Percentiles rank a stretch among this genome's conserved stretches.
Evolutionary conservation across 139 green algal species (phyloP).

Genomic region (Eudorina sp.): DNA sequence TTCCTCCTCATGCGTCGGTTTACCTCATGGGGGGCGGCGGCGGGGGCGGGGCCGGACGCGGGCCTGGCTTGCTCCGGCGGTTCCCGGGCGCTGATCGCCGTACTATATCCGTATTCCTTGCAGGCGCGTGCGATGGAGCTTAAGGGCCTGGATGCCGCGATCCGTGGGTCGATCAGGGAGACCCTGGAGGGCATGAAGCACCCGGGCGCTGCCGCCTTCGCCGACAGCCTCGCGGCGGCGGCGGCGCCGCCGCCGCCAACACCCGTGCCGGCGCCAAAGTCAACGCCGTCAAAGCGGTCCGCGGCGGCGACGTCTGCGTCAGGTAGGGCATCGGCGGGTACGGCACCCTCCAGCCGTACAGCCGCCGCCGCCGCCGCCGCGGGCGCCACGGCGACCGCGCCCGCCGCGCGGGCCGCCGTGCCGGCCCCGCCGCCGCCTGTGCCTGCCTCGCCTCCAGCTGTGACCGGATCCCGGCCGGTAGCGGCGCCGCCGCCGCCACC

Average conservation of each 20-base stretch:
- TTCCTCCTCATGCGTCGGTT: too few species aligned
- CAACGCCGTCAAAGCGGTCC: too few species aligned
- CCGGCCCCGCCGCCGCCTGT: not conserved
- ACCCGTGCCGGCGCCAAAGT: not conserved
- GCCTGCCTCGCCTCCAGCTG: not conserved
- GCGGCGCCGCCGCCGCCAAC: not conserved
- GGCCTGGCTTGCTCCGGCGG: too few species aligned
- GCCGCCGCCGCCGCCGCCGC: not conserved
- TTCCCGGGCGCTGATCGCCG: too few species aligned
- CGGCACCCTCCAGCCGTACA: not conserved
- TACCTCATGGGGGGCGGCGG: too few species aligned
- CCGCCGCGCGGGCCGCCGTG: not conserved
- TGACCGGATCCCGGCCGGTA: not conserved
- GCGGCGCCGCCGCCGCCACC: not conserved
- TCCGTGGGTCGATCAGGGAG: not conserved
- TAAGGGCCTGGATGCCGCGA: not conserved
- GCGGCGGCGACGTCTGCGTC: not conserved
- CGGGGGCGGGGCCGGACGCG: too few species aligned
- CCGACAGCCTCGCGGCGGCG: constrained; percentile 11
- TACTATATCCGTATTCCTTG: too few species aligned
- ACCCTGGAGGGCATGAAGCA: not conserved
- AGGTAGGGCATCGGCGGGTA: not conserved
- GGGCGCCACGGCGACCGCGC: too few species aligned
- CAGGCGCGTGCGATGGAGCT: constrained; percentile 6
- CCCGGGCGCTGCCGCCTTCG: not conserved